Percentiles rank a stretch among this genome's conserved stretches.
phyloP scores from a whole-genome alignment of 768 basidiomycete genomes.

The Paxillus ammoniavirescens region DNA sequence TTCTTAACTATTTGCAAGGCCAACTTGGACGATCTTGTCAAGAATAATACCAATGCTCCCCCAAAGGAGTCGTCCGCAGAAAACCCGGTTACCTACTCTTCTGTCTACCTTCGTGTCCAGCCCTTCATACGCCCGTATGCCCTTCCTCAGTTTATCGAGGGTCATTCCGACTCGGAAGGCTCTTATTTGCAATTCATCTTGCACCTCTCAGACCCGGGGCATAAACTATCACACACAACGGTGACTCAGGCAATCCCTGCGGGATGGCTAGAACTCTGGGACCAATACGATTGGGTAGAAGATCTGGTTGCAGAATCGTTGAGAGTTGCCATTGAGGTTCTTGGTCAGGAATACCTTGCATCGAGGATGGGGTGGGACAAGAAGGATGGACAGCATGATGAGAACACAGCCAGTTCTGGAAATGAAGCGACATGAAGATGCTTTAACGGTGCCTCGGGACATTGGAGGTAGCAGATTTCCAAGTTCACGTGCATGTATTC shows the following conservation, averaged over 20 bases:
- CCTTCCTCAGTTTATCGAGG: slow-evolving; percentile 34
- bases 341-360: slow-evolving; percentile 91
- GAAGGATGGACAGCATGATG: slow-evolving; percentile 21
- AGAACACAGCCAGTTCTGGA: slow-evolving; percentile 3
- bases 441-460: background rate
- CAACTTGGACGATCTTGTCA: slow-evolving; percentile 73
- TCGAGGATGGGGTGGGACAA: slow-evolving; percentile 80
- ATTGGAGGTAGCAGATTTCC: slow-evolving; percentile 4
- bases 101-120: slow-evolving; percentile 92
- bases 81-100: slow-evolving; percentile 78
- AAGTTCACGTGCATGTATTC: slow-evolving; percentile 9
- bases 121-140: slow-evolving; percentile 67
- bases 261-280: slow-evolving; percentile 89
- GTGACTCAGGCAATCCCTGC: slow-evolving; percentile 80
- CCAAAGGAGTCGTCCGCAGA: slow-evolving; percentile 32
- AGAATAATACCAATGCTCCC: slow-evolving; percentile 47
- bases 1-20: slow-evolving; percentile 48
- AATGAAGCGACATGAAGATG: slow-evolving; percentile 11
- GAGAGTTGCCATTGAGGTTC: slow-evolving; percentile 79
- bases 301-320: slow-evolving; percentile 88
- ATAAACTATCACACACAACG: slow-evolving; percentile 73
- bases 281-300: slow-evolving; percentile 94
- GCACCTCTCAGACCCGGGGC: slow-evolving; percentile 71
- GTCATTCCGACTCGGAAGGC: slow-evolving; percentile 22
- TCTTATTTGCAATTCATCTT: slow-evolving; percentile 62